Evolutionary conservation across 2,329 filamentous ascomycete genomes (phyloP).

Genomic region (Sporothrix euskadiensis): DNA sequence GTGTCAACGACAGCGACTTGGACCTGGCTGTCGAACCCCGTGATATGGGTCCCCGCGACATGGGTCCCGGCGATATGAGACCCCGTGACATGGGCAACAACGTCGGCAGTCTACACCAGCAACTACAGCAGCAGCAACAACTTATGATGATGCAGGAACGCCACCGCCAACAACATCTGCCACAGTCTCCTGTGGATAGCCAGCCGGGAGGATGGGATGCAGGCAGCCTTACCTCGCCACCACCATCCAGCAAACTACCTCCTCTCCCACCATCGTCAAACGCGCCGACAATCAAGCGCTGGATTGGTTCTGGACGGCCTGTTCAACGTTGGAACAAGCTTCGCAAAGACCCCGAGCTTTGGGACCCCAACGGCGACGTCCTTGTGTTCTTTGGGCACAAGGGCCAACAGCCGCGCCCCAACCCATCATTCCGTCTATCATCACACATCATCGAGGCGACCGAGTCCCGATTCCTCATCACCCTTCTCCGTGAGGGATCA

Average conservation of each 20-base stretch:
- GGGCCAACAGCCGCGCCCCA: constrained; percentile 47
- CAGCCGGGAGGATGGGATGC: constrained; percentile 35
- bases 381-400: constrained; percentile 56
- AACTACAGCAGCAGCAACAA: constrained; percentile 27
- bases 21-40: constrained; percentile 32
- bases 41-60: constrained; percentile 4
- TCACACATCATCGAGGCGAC: constrained; percentile 61
- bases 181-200: constrained; percentile 23
- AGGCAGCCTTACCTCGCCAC: constrained; percentile 39
- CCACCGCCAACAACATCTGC: constrained; percentile 25
- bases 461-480: constrained; percentile 56
- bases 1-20: constrained; percentile 28
- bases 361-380: constrained; percentile 62
- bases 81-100: constrained; percentile 21
- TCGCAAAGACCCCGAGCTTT: constrained; percentile 60
- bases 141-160: constrained; percentile 24
- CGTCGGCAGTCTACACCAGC: constrained; percentile 20
- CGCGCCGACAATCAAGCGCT: constrained; percentile 52
- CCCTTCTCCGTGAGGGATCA: constrained; percentile 54
- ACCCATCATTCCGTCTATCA: constrained; percentile 58
- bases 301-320: constrained; percentile 53
- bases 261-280: constrained; percentile 42
- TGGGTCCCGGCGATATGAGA: background rate
- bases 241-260: constrained; percentile 48
- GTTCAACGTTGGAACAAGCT: constrained; percentile 59